A percentile compares a stretch with the other conserved stretches of the same genome.
Conservation (phyloP, 495 filamentous ascomycete species). For the Niebla homalea region DNA sequence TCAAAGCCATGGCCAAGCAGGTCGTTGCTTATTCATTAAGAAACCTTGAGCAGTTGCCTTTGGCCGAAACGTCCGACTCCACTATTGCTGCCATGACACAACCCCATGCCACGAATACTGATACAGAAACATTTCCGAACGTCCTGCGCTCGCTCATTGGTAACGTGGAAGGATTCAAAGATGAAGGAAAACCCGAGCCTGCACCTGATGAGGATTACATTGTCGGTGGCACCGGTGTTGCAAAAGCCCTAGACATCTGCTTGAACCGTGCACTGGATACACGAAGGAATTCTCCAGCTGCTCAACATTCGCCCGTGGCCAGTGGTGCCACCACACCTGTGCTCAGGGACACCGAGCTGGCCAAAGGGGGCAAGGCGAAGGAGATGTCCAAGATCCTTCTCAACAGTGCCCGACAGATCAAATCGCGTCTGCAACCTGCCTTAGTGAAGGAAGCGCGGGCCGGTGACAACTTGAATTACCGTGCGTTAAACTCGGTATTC, state of each 20-base stretch:
- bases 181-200: constrained; percentile 52
- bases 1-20: constrained; percentile 85
- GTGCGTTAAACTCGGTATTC: constrained; percentile 38
- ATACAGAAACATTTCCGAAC: constrained; percentile 39
- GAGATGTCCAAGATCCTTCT: constrained; percentile 87
- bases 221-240: constrained; percentile 87
- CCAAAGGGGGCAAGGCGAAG: constrained; percentile 54
- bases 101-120: constrained; percentile 26
- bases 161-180: constrained; percentile 34
- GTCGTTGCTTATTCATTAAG: constrained; percentile 85
- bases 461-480: constrained; percentile 55
- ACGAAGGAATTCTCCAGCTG: constrained; percentile 24
- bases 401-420: constrained; percentile 74
- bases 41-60: constrained; percentile 58
- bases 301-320: constrained; percentile 19
- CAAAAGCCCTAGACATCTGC: constrained; percentile 84
- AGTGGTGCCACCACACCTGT: constrained; percentile 45
- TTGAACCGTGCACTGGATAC: constrained; percentile 52
- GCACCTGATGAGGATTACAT: constrained; percentile 90
- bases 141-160: constrained; percentile 56
- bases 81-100: constrained; percentile 35
- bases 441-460: constrained; percentile 60
- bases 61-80: constrained; percentile 18
- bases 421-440: constrained; percentile 69
- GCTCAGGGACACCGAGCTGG: constrained; percentile 28